Conservation (phyloP, 2,329 filamentous ascomycete species). For the Dothideomycetes sp. region DNA sequence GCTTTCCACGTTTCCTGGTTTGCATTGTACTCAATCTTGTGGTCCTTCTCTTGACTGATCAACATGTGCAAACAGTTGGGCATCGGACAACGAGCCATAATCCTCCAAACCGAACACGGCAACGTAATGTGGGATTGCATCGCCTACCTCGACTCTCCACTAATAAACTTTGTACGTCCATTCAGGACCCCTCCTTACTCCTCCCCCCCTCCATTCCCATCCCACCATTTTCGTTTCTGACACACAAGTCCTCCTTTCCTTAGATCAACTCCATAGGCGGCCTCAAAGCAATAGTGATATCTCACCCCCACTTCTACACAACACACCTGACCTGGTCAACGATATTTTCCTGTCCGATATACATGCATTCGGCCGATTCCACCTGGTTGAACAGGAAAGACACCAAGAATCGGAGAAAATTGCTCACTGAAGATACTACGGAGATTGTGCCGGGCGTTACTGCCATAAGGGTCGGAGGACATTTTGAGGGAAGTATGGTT, state of each 20-base stretch:
- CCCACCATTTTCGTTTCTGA: background rate
- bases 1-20: no score
- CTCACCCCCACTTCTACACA: constrained; percentile 72
- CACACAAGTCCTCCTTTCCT: background rate
- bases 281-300: constrained; percentile 54
- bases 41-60: no score
- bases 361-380: constrained; percentile 55
- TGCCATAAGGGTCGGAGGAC: constrained; percentile 64
- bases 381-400: constrained; percentile 51
- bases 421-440: constrained; percentile 31
- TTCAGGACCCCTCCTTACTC: background rate
- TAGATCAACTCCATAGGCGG: constrained; percentile 54
- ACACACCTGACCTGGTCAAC: constrained; percentile 66
- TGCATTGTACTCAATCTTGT: no score
- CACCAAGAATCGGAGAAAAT: constrained; percentile 31
- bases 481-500: constrained; percentile 68
- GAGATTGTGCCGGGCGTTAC: constrained; percentile 42
- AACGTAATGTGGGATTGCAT: constrained; percentile 78
- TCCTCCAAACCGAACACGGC: constrained; percentile 55
- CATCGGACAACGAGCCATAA: constrained; percentile 66
- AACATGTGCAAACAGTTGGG: constrained; percentile 44
- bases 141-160: constrained; percentile 57
- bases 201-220: background rate
- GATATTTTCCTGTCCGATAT: constrained; percentile 61
- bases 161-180: constrained; percentile 37